Percentiles rank a stretch among this genome's conserved stretches.
Conservation (phyloP, 2,329 filamentous ascomycete species). For the Westerdykella ornata region DNA sequence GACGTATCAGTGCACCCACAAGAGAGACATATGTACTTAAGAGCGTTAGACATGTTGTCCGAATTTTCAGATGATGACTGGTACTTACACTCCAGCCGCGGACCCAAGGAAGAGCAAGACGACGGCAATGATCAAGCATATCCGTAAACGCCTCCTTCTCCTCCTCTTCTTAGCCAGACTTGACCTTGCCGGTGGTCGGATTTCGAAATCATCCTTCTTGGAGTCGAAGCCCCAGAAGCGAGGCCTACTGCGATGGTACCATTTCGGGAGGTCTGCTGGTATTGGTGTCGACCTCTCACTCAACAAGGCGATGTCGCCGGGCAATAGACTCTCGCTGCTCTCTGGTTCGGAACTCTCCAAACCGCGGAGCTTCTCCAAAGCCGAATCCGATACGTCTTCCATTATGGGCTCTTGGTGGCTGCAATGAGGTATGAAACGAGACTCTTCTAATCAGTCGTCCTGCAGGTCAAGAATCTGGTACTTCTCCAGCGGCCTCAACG, state of each 20-base stretch:
- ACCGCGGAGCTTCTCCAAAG: slow-evolving; percentile 5
- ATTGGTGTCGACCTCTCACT: too few relatives aligned
- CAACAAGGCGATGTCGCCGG: too few relatives aligned
- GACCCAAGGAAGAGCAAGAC: slow-evolving; percentile 12
- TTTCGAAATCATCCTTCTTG: neutral
- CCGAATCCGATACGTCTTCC: too few relatives aligned
- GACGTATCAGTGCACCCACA: slow-evolving; percentile 15
- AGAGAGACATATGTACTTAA: slow-evolving; percentile 21
- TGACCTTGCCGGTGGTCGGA: neutral
- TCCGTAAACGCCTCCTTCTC: slow-evolving; percentile 7
- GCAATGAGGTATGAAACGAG: too few relatives aligned
- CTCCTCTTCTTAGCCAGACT: slow-evolving; percentile 5
- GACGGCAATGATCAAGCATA: slow-evolving; percentile 7
- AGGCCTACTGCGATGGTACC: slow-evolving; percentile 5
- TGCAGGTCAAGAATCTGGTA: too few relatives aligned
- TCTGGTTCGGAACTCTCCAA: too few relatives aligned
- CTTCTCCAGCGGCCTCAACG: too few relatives aligned
- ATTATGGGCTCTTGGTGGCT: too few relatives aligned
- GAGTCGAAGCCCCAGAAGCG: slow-evolving; percentile 4
- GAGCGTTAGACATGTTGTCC: slow-evolving; percentile 4
- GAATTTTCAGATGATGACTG: neutral
- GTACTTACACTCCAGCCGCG: slow-evolving; percentile 16
- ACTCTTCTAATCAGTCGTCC: too few relatives aligned
- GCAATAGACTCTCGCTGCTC: too few relatives aligned
- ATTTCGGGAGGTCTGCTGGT: slow-evolving; percentile 1